These are phyloP conservation scores for Cucurbitaria berberidis DNA, from an alignment of 2,329 filamentous ascomycete species.

Conservation along the genomic window DNA sequence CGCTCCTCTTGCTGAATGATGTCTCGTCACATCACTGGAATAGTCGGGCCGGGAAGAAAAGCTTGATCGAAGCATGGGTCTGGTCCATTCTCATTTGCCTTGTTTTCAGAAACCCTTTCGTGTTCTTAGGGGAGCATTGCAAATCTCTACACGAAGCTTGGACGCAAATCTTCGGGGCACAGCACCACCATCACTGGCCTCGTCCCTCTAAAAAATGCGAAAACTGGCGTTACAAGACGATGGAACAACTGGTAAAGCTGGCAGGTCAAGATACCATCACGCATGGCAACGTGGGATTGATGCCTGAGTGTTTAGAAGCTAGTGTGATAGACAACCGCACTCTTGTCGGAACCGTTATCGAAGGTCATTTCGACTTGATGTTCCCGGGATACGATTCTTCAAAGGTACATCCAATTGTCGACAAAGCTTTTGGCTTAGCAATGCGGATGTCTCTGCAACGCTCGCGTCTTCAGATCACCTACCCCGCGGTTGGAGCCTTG, in stretches of 20 bases:
- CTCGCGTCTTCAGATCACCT: conserved; percentile 25
- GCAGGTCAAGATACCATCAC: neutral
- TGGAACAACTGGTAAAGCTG: neutral
- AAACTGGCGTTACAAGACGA: conserved; percentile 15
- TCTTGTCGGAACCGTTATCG: no score
- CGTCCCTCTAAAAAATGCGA: conserved; percentile 9
- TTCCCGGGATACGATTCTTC: neutral
- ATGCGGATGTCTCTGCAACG: conserved; percentile 22
- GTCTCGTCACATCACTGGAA: conserved; percentile 12
- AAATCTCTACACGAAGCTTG: neutral
- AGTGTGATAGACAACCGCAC: neutral
- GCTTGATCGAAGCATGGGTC: conserved; percentile 17
- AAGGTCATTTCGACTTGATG: no score
- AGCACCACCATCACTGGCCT: conserved; percentile 9
- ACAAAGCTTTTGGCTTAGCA: conserved; percentile 21
- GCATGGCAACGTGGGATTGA: no score
- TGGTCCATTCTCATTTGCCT: conserved; percentile 17
- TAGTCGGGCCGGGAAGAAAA: conserved; percentile 10
- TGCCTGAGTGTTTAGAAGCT: neutral
- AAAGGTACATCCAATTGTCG: conserved; percentile 4
- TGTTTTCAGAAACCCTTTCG: conserved; percentile 2
- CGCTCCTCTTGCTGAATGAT: neutral
- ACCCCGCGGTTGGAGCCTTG: conserved; percentile 5
- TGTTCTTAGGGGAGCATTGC: conserved; percentile 1
- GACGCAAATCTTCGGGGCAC: neutral